These are phyloP conservation scores for Candida pseudoglaebosa DNA, from an alignment of 805 yeast species.

Conservation along the genomic window DNA sequence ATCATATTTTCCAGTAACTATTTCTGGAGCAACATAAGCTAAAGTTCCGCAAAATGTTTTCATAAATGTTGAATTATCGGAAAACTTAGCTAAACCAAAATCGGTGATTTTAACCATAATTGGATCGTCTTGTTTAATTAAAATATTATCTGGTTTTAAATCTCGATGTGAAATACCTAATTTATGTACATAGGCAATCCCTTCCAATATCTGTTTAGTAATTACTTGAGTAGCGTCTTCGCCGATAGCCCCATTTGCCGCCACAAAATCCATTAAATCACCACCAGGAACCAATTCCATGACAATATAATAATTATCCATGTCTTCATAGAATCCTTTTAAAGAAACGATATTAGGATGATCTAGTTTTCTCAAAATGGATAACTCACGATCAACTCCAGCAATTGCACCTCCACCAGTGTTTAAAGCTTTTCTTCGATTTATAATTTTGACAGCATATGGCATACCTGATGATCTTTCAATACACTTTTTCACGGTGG, in stretches of 20 bases:
- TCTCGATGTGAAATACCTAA: conserved; percentile 95
- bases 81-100: conserved; percentile 91
- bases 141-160: conserved; percentile 91
- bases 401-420: conserved; percentile 68
- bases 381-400: conserved; percentile 84
- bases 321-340: conserved; percentile 82
- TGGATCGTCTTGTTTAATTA: conserved; percentile 88
- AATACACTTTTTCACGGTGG: conserved; percentile 87
- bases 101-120: conserved; percentile 91
- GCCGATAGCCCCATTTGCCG: conserved; percentile 85
- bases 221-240: conserved; percentile 89
- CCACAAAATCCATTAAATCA: conserved; percentile 95
- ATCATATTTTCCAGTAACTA: conserved; percentile 56
- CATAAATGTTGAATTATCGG: conserved; percentile 80
- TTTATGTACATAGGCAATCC: conserved; percentile 82
- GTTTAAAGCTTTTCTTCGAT: conserved; percentile 67
- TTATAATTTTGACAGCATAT: conserved; percentile 87
- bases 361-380: conserved; percentile 68
- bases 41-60: conserved; percentile 97
- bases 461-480: conserved; percentile 82
- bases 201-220: conserved; percentile 76
- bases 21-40: conserved; percentile 97
- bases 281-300: conserved; percentile 98
- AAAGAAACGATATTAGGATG: conserved; percentile 84
- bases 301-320: conserved; percentile 74